phyloP scores from a whole-genome alignment of 345 rosid species.

The Pugionium dolabratum region DNA sequence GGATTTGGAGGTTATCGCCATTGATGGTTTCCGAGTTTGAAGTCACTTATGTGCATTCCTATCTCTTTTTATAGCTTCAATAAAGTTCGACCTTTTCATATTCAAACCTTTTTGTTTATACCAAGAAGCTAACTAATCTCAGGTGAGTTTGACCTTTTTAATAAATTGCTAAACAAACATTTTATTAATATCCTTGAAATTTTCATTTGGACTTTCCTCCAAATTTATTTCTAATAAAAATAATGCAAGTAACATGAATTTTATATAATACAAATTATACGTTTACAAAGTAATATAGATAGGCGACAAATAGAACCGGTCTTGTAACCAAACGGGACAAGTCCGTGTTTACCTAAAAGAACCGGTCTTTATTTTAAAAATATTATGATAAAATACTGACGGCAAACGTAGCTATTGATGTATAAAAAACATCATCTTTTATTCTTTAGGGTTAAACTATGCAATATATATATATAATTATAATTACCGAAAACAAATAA shows the following conservation, averaged over 20 bases:
- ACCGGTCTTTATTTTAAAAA: background rate
- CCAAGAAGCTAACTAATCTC: constrained; percentile 1
- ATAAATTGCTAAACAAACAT: constrained; percentile 9
- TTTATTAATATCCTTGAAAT: constrained; percentile 13
- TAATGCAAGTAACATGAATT: constrained; percentile 1
- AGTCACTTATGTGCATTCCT: background rate
- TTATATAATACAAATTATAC: background rate
- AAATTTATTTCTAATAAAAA: constrained; percentile 3
- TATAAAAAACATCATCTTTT: background rate
- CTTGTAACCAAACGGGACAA: too few relatives aligned
- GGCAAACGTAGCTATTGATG: background rate
- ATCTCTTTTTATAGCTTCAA: constrained; percentile 26
- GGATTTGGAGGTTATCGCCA: constrained; percentile 19
- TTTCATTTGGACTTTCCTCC: constrained; percentile 18
- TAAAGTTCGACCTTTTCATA: constrained; percentile 9
- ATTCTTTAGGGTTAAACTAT: constrained; percentile 2
- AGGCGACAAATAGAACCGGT: too few relatives aligned
- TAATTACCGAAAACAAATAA: background rate
- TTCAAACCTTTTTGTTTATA: constrained; percentile 28
- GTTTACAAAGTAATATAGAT: background rate
- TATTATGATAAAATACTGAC: too few relatives aligned
- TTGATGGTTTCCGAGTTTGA: constrained; percentile 1
- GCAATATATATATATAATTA: constrained; percentile 10
- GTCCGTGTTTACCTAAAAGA: background rate
- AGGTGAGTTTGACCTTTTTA: constrained; percentile 25